phyloP scores from a whole-genome alignment of 2,329 filamentous ascomycete species.

The Rutstroemia sp. region DNA sequence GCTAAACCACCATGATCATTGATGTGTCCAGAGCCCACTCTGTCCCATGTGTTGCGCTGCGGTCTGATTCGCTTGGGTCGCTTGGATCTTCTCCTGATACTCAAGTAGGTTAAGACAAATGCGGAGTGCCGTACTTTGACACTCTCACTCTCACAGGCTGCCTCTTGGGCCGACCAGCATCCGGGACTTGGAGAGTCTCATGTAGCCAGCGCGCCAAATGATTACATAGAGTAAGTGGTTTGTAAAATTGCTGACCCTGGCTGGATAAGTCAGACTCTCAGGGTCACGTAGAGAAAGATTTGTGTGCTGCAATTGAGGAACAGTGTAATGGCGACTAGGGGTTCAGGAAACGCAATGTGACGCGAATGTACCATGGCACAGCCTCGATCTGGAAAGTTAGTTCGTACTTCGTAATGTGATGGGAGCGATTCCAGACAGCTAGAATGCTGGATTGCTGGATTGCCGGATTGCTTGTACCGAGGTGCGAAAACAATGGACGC shows the following conservation, averaged over 20 bases:
- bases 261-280: not conserved
- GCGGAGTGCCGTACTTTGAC: too few species aligned
- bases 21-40: too few species aligned
- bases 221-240: slow-evolving; percentile 9
- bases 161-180: not conserved
- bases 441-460: not conserved
- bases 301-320: not conserved
- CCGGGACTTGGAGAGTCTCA: slow-evolving; percentile 8
- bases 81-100: too few species aligned
- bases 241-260: not conserved
- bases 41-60: too few species aligned
- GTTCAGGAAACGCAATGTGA: slow-evolving; percentile 9
- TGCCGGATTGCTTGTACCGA: too few species aligned
- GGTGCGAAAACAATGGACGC: too few species aligned
- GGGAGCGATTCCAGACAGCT: too few species aligned
- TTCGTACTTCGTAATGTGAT: not conserved
- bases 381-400: slow-evolving; percentile 1
- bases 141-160: not conserved
- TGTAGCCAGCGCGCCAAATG: slow-evolving; percentile 13
- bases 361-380: slow-evolving; percentile 10
- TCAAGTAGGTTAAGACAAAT: too few species aligned
- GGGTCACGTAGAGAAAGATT: not conserved
- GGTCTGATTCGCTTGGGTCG: too few species aligned
- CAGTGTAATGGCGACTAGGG: slow-evolving; percentile 2
- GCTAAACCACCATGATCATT: not conserved